Conservation (phyloP, 2,329 filamentous ascomycete genomes). For the Nothomitra cinnamomea region DNA sequence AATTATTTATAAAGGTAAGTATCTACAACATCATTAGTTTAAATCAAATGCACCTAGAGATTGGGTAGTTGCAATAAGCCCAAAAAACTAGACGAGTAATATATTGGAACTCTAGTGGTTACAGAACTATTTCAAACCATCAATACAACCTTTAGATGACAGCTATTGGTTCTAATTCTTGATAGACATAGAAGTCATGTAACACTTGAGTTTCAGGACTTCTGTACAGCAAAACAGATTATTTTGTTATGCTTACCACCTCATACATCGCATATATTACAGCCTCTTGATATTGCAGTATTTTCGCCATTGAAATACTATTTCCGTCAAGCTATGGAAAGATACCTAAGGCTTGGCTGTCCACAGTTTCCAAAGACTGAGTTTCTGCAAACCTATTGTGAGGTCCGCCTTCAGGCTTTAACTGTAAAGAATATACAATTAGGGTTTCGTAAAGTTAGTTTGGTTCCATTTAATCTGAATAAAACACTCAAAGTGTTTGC, state of each 20-base stretch:
- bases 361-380: too few species aligned
- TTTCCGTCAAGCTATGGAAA: not conserved
- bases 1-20: not conserved
- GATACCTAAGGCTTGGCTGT: not conserved
- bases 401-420: too few species aligned
- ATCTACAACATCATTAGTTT: too few species aligned
- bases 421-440: too few species aligned
- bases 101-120: not conserved
- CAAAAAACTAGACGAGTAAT: not conserved
- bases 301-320: not conserved
- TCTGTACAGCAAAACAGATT: not conserved
- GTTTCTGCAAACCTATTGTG: too few species aligned
- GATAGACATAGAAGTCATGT: not conserved
- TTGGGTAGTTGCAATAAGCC: not conserved
- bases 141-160: too few species aligned
- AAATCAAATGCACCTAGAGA: not conserved
- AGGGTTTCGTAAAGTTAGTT: too few species aligned
- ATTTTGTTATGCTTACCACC: not conserved
- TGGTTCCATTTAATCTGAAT: not conserved
- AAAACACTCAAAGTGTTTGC: not conserved
- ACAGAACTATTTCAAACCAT: not conserved
- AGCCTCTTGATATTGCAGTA: too few species aligned
- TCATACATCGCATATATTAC: not conserved
- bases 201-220: not conserved
- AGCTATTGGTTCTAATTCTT: not conserved